Conservation (phyloP, 2,329 filamentous ascomycete species). For the Lasiodiplodia sp. region DNA sequence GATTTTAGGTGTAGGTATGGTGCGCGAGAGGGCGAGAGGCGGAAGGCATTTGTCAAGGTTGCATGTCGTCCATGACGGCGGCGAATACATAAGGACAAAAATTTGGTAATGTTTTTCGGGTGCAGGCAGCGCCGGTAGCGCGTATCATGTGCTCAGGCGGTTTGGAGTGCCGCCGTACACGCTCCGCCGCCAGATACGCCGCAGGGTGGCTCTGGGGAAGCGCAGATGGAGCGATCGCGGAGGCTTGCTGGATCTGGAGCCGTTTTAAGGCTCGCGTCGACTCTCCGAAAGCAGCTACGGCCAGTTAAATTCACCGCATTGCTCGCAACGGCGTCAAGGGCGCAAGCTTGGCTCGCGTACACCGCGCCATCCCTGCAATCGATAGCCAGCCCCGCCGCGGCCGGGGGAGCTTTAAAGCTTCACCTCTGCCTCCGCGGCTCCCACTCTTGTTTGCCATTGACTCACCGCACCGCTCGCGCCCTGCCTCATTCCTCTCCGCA, state of each 20-base stretch:
- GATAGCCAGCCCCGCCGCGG: conserved; percentile 25
- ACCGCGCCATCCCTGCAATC: conserved; percentile 23
- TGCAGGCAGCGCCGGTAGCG: conserved; percentile 1
- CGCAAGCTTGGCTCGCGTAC: conserved; percentile 25
- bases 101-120: conserved; percentile 29
- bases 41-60: conserved; percentile 18
- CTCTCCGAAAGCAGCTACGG: conserved; percentile 12
- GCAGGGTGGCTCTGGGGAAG: not conserved
- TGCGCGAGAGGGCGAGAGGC: not conserved
- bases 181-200: conserved; percentile 24
- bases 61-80: conserved; percentile 5
- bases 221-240: conserved; percentile 16
- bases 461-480: conserved; percentile 1
- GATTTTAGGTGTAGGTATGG: not conserved
- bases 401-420: conserved; percentile 27
- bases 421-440: conserved; percentile 9
- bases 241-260: conserved; percentile 24
- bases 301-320: conserved; percentile 6
- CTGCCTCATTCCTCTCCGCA: not conserved
- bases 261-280: conserved; percentile 17
- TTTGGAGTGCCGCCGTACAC: conserved; percentile 18
- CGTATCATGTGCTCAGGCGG: conserved; percentile 15
- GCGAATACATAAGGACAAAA: conserved; percentile 12
- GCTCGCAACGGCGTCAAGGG: conserved; percentile 30
- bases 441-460: conserved; percentile 27